Evolutionary conservation across 2,329 filamentous ascomycete species (phyloP), one percentile per base, ranked within the genome.

Genomic region (Diaporthe sp.): DNA sequence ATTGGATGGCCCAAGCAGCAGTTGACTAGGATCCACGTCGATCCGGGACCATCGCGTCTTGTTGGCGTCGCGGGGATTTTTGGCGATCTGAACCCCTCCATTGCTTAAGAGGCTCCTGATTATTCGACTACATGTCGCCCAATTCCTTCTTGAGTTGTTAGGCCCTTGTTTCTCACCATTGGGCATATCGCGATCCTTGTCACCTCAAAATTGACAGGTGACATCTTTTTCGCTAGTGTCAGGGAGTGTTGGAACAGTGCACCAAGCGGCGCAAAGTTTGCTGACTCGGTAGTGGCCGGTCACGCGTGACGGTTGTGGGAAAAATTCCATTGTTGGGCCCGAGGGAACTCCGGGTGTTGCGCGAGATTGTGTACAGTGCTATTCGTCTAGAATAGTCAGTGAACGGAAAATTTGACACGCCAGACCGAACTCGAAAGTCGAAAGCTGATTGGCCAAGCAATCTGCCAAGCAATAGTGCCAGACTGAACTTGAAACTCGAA

Each of bases 21-120:
- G 25, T 55, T 42, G 72, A 57, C 75, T 57, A 39, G 75, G 75
- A 42, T 76, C 57, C 75, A 76, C 67, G 75, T 75, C 72, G 51
- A 67, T 74, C 65, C 51, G 47, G 58, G 42, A 71, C 39, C 49
- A 31, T 71, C 75, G 75, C 75, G 75, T 72, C 25, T 60, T 34
- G 47, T 71, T 58, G 75, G 75, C 71, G 71, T 76, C 65, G 75
- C 75, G 71, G 75, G 71, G 57, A 63, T 57, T 31, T 67, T 34
- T 13, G 63, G 31, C 47, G 49, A 68, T 51, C 47, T 73, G 51
- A 49, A 65, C 73, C 73, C 73, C 63, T 71, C 63, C 61, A 58
- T 49, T 22, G 71, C 47, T 55, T 37, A 17, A 42, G 15, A 44
- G 12, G 58, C 47, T 53, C 31, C 20, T 39, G 28, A 39, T n/a